Base-by-base conservation (phyloP, 495 filamentous ascomycete genomes). In the Melanomma pulvis-pyrius region DNA sequence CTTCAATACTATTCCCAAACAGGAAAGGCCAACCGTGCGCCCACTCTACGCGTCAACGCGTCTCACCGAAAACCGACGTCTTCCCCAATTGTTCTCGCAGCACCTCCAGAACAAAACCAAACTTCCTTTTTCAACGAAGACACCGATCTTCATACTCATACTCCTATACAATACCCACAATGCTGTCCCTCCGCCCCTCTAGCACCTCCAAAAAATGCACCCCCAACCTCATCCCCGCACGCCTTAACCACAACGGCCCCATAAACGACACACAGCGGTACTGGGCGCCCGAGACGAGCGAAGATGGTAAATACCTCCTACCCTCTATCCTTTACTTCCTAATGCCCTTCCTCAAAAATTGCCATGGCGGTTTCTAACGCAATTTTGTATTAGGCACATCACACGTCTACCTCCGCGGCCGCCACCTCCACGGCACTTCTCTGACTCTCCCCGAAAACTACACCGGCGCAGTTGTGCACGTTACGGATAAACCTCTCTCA, bases 221-320 rank as follows among this genome's bases (percentile, higher is more conserved):
- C 1, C 88, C 91, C 0, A 89, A 98, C 75, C 79, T 98, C 44
- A 84, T 98, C 21, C 93, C 93, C 7, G 96, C 92, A 71, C 83
- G 84, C 57, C 86, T 98, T 70, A 83, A 93, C 69, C 87, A 96
- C 73, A 84, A 90, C 73, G 93, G 93, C 6, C 78, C 86, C 12
- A 79, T 92, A 51, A 81, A 87, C 17, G 83, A 87, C 1, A 78
- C 84, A 5, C 69, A 84, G 32, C 80, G 87, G n/a, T 91, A 91
- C 70, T 98, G 93, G 93, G 78, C 74, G 4, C 85, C 90, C 36
- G 73, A 70, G 55, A 59, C 75, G 34, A 76, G 79, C 49, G 55
- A 63, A 26, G 61, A 57, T 15, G 65, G 65, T 51, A 57, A 15
- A 28, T 57, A 8, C 34, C 34, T 8, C 34, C 17, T 17, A 8